Evolutionary conservation across 768 basidiomycete species (phyloP).

Genomic region (Rhizopogon vulgaris): DNA sequence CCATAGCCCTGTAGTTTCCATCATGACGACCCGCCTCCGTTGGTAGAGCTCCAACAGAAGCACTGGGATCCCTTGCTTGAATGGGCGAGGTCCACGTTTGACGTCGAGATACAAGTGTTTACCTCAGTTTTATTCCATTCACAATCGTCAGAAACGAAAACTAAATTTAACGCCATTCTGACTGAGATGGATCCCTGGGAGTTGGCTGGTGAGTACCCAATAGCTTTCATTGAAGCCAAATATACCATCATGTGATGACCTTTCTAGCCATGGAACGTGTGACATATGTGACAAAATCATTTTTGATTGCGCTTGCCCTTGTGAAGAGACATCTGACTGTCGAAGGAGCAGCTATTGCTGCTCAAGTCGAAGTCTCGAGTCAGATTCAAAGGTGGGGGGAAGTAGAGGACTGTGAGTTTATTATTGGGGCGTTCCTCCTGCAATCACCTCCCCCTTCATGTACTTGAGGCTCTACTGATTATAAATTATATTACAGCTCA

Average conservation of each 20-base stretch:
- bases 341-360: slow-evolving; percentile 78
- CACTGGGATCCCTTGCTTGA: slow-evolving; percentile 87
- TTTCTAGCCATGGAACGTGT: slow-evolving; percentile 81
- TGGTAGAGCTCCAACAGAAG: slow-evolving; percentile 70
- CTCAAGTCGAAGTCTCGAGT: slow-evolving; percentile 90
- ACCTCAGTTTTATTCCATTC: slow-evolving; percentile 63
- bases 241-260: not conserved
- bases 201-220: slow-evolving; percentile 65
- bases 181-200: slow-evolving; percentile 73
- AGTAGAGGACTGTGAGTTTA: slow-evolving; percentile 90
- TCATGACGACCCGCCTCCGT: slow-evolving; percentile 64
- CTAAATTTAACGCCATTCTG: slow-evolving; percentile 52
- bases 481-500: slow-evolving; percentile 58
- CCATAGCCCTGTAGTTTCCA: slow-evolving; percentile 56
- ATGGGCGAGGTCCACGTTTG: slow-evolving; percentile 69
- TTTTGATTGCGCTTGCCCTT: slow-evolving; percentile 82
- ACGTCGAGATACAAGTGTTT: slow-evolving; percentile 60
- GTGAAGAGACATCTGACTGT: slow-evolving; percentile 70
- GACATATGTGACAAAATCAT: slow-evolving; percentile 85
- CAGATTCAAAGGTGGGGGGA: slow-evolving; percentile 99
- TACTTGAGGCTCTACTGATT: slow-evolving; percentile 7
- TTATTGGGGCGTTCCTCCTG: not conserved
- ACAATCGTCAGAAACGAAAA: slow-evolving; percentile 66
- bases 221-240: not conserved
- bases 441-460: slow-evolving; percentile 1